A percentile compares a stretch with the other conserved stretches of the same genome.
Evolutionary conservation across 306 rosid genomes (phyloP).

Genomic region (Benincasa hispida): DNA sequence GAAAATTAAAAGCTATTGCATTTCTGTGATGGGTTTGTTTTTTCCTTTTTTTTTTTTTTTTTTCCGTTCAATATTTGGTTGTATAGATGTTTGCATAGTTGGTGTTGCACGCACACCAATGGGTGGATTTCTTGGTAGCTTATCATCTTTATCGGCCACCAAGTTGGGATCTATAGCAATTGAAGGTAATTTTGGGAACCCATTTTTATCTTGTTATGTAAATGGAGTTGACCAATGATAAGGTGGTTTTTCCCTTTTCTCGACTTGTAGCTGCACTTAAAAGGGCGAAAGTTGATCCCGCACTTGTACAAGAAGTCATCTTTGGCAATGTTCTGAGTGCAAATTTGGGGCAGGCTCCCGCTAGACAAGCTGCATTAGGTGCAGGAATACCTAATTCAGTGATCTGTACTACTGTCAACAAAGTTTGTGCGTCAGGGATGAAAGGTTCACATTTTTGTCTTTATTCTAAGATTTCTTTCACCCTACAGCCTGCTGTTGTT

Average conservation of each 20-base stretch:
- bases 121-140: slow-evolving; percentile 87
- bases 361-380: slow-evolving; percentile 96
- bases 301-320: slow-evolving; percentile 80
- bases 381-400: slow-evolving; percentile 89
- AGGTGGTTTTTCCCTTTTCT: not conserved
- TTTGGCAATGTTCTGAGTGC: slow-evolving; percentile 97
- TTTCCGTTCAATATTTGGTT: slow-evolving; percentile 3
- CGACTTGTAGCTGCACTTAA: slow-evolving; percentile 70
- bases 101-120: slow-evolving; percentile 97
- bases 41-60: not conserved
- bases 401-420: slow-evolving; percentile 75
- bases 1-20: not conserved
- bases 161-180: slow-evolving; percentile 88
- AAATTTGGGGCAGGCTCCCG: slow-evolving; percentile 98
- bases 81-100: slow-evolving; percentile 85
- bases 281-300: slow-evolving; percentile 79
- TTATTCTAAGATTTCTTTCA: not conserved
- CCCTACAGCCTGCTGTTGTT: not conserved
- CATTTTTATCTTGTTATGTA: not conserved
- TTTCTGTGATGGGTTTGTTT: not conserved
- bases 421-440: slow-evolving; percentile 99
- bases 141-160: slow-evolving; percentile 79
- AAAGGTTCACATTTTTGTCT: slow-evolving; percentile 39
- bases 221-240: not conserved
- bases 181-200: slow-evolving; percentile 37